These are phyloP conservation scores for Xylaria sp. DNA, from an alignment of 2,329 filamentous ascomycete species.

Conservation along the genomic window DNA sequence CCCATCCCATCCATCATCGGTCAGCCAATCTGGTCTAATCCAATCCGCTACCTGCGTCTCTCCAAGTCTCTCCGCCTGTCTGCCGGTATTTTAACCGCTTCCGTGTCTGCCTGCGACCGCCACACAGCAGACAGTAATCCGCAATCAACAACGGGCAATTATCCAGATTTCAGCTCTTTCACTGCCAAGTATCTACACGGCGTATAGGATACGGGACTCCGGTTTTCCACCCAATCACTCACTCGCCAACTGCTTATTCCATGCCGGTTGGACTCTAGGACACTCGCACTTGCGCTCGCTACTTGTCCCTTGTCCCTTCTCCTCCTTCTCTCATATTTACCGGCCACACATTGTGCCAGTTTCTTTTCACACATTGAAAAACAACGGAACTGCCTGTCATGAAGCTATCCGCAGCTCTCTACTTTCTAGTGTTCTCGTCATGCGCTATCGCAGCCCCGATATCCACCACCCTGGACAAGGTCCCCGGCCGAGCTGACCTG, in stretches of 20 bases:
- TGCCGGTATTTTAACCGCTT: slow-evolving; percentile 22
- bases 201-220: neutral
- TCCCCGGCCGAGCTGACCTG: slow-evolving; percentile 18
- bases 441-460: slow-evolving; percentile 31
- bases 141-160: neutral
- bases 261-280: no score
- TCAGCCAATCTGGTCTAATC: neutral
- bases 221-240: neutral
- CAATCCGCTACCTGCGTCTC: neutral
- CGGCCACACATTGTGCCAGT: neutral
- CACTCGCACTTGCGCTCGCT: no score
- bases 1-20: neutral
- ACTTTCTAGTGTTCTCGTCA: slow-evolving; percentile 32
- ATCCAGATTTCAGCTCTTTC: slow-evolving; percentile 6
- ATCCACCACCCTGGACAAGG: slow-evolving; percentile 17
- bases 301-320: neutral
- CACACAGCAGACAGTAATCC: neutral
- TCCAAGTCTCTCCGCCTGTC: neutral
- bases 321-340: neutral
- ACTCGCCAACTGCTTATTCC: neutral
- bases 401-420: slow-evolving; percentile 33
- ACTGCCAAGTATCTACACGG: neutral
- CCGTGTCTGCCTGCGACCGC: neutral
- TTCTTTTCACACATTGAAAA: neutral
- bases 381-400: slow-evolving; percentile 26